These are phyloP conservation scores for Entomortierella chlamydospora DNA, from an alignment of 192 early-diverging fungal genomes.

Conservation along the genomic window DNA sequence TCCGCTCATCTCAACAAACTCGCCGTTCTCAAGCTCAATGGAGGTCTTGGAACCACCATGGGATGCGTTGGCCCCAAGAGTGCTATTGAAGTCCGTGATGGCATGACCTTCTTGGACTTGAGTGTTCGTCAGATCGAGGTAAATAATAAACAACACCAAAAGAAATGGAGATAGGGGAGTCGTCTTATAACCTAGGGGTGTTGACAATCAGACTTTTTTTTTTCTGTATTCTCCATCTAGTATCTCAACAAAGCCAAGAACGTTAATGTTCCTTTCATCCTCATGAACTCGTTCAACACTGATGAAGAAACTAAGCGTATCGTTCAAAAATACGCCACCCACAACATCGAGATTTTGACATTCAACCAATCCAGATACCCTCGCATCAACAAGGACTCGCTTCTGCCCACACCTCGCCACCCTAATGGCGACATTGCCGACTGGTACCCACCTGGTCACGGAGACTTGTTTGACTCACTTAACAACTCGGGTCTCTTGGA, in stretches of 20 bases:
- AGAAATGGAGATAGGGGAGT: background rate
- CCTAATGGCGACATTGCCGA: slow-evolving; percentile 75
- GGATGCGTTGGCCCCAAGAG: slow-evolving; percentile 98
- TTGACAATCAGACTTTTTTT: background rate
- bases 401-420: slow-evolving; percentile 82
- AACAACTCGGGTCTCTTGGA: slow-evolving; percentile 95
- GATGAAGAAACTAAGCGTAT: slow-evolving; percentile 97
- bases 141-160: slow-evolving; percentile 7
- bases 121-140: slow-evolving; percentile 99
- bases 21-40: slow-evolving; percentile 99
- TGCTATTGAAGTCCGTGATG: slow-evolving; percentile 98
- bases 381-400: slow-evolving; percentile 91
- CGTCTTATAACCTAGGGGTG: background rate
- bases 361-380: slow-evolving; percentile 98
- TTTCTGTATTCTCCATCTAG: slow-evolving; percentile 41
- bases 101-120: slow-evolving; percentile 98
- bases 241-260: slow-evolving; percentile 91
- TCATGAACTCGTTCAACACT: slow-evolving; percentile 99
- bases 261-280: slow-evolving; percentile 94
- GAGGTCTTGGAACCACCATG: slow-evolving; percentile 99
- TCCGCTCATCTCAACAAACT: slow-evolving; percentile 84
- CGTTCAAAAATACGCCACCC: slow-evolving; percentile 96
- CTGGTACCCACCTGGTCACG: slow-evolving; percentile 98
- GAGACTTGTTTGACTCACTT: slow-evolving; percentile 96
- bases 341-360: slow-evolving; percentile 93